phyloP scores from a whole-genome alignment of 1,284 basidiomycete genomes.

The Microbotryum intermedium region DNA sequence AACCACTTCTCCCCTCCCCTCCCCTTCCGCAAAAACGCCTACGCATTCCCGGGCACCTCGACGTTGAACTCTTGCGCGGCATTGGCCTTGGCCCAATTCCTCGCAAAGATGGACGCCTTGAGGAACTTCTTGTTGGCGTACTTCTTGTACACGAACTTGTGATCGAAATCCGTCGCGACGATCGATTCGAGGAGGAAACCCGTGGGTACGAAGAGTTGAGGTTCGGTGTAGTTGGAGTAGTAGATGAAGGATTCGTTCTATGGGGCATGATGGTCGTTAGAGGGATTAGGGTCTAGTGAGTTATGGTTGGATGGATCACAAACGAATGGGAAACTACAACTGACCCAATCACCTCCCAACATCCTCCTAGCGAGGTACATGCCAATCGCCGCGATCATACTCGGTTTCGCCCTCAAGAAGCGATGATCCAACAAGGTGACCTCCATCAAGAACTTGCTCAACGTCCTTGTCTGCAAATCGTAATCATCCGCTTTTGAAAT shows the following conservation, averaged over 20 bases:
- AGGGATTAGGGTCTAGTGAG: constrained; percentile 8
- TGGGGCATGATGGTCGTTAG: no score
- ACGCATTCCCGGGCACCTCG: no score
- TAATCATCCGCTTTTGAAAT: constrained; percentile 99
- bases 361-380: constrained; percentile 93
- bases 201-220: constrained; percentile 76
- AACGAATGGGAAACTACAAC: no score
- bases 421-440: constrained; percentile 87
- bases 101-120: constrained; percentile 55
- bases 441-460: constrained; percentile 97
- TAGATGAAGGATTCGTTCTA: constrained; percentile 86
- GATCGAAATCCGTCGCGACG: constrained; percentile 66
- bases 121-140: constrained; percentile 89
- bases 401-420: constrained; percentile 89
- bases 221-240: constrained; percentile 87
- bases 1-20: no score
- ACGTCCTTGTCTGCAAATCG: constrained; percentile 91
- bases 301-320: no score
- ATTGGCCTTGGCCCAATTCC: constrained; percentile 43
- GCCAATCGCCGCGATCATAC: constrained; percentile 88
- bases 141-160: constrained; percentile 88
- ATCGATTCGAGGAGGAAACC: constrained; percentile 77
- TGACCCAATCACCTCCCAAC: constrained; percentile 87
- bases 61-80: not conserved
- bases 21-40: no score